Percentiles rank a stretch among this genome's conserved stretches.
These are phyloP conservation scores for Pseudohalonectria lignicola DNA, from an alignment of 2,329 filamentous ascomycete species.

Conservation along the genomic window DNA sequence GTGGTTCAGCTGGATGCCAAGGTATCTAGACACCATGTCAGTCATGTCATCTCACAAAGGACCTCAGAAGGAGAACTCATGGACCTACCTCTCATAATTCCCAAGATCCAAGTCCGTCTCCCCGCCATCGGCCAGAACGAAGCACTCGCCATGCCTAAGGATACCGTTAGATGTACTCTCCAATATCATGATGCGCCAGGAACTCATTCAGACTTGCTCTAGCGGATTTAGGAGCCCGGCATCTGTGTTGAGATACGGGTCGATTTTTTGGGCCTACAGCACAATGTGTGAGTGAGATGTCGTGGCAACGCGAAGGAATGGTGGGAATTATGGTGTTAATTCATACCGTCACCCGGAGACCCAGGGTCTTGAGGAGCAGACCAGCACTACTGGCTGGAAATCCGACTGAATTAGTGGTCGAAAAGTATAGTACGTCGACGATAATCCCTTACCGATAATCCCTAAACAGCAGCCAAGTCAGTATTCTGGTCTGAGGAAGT, in stretches of 20 bases:
- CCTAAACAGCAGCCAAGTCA: too few relatives aligned
- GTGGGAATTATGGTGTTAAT: too few relatives aligned
- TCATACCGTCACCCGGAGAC: too few relatives aligned
- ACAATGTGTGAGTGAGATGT: too few relatives aligned
- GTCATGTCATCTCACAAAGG: not conserved
- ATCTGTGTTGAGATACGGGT: slow-evolving; percentile 34
- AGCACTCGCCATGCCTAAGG: slow-evolving; percentile 72
- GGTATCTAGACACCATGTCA: slow-evolving; percentile 53
- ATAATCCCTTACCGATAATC: too few relatives aligned
- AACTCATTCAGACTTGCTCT: slow-evolving; percentile 15
- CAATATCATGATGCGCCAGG: not conserved
- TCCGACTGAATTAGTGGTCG: too few relatives aligned
- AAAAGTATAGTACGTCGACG: too few relatives aligned
- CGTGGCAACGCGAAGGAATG: too few relatives aligned
- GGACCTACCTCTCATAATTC: slow-evolving; percentile 37
- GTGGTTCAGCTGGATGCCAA: slow-evolving; percentile 67
- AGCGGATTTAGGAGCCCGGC: slow-evolving; percentile 23
- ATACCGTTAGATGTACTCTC: not conserved
- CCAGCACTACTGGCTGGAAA: too few relatives aligned
- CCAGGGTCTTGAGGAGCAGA: too few relatives aligned
- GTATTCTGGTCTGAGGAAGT: too few relatives aligned
- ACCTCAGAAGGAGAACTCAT: not conserved
- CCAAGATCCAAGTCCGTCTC: slow-evolving; percentile 49
- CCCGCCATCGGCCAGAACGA: slow-evolving; percentile 75
- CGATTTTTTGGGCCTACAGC: slow-evolving; percentile 31